Evolutionary conservation across 345 rosid genomes (phyloP), one percentile per base, ranked within the genome.

Genomic region (Aquilaria malaccensis): DNA sequence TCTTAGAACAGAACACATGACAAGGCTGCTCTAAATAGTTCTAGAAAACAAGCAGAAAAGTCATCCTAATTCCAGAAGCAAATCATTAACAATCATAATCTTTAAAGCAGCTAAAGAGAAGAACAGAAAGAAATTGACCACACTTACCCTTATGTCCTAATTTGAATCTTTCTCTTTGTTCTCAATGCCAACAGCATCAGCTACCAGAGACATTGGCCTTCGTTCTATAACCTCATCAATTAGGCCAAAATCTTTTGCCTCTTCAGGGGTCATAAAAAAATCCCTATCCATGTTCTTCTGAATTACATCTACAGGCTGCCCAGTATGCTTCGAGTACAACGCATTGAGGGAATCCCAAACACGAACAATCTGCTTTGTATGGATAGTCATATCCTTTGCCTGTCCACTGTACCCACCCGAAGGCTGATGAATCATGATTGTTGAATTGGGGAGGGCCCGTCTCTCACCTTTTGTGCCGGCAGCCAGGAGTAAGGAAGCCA

Each of bases 381-480:
- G 97, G 68, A 91, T 94, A 4, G 89, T 83, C 76, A 95, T 79
- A 70, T 94, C 99, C 72, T 83, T 86, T 37, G 96, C 99, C 79
- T 94, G 99, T 9, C 97, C 97, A 15, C 90, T 83, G 67, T 95
- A 95, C 22, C 99, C 99, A 29, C 97, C 99, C 3, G 99, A 95
- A 56, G 99, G 99, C 75, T 95, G 98, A 70, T 91, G 99, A 77
- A 95, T 84, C 99, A 95, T 95, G 59, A 91, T 58, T 0, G 97
- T 95, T 1, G 97, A 89, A 70, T 91, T 88, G 13, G 99, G 99
- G 12, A 91, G 91, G 2, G 97, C 56, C 80, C 86, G 77, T 71
- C 99, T 86, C 79, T 95, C 94, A 11, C 97, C 98, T 75, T 82
- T 86, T 45, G 94, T 66, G 15, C 98, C 99, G 0, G 99, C 89